Evolutionary conservation across 495 filamentous ascomycete species (phyloP), one percentile per base, ranked within the genome.

Genomic region (Penicillium simplicissimum): DNA sequence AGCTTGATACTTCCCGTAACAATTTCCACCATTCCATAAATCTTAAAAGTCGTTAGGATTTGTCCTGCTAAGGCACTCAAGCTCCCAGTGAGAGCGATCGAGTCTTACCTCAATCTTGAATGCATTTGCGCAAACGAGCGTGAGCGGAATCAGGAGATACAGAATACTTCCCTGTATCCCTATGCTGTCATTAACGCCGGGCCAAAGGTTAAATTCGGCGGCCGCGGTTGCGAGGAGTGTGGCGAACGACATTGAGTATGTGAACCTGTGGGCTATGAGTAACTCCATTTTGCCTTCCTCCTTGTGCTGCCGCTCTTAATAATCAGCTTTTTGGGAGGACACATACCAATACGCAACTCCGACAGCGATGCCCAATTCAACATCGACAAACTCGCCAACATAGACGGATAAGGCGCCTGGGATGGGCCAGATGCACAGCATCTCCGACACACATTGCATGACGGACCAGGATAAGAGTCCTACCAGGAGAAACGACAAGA

Each of bases 361-460:
- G 8, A 82, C 73, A 9, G 74, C 72, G 25, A 76, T 79, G 0
- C 79, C 80, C 43, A 84, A 63, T 10, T 81, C 79, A 11, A 64
- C 63, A 52, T 84, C 81, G 10, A 83, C 76, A 64, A 82, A 84
- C 28, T 74, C 68, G n/a, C 71, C 65, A 7, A 81, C 79, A 60
- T 76, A 83, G 36, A 79, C 73, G 7, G 75, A 71, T 14, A 84
- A 43, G 1, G 80, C 80, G 38, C 77, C 77, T 0, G 81, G 71
- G 5, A 84, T 74, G 0, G 81, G 82, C 73, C 79, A 79, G 28
- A 81, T 68, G n/a, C 73, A 74, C 4, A 79, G 70, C 71, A 85
- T 74, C 60, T 84, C 81, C 11, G 72, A 72, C 21, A 85, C 71
- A 35, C 79, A 79, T 55, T 78, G 74, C 76, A 81, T 83, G 0